phyloP scores from a whole-genome alignment of 179 eudicot species.

The Carnegiea gigantea region DNA sequence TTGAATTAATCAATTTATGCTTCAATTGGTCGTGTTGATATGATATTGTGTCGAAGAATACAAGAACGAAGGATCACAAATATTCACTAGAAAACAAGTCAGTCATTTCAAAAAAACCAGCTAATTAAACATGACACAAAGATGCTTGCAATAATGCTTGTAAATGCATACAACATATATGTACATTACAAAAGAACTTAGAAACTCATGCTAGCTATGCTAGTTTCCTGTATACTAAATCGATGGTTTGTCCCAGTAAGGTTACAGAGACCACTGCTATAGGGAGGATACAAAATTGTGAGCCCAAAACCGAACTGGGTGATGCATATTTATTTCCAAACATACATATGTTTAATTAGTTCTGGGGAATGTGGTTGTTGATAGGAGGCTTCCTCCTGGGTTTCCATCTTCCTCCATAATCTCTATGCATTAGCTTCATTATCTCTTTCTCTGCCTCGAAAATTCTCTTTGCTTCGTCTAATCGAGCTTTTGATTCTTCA shows the following conservation, averaged over 20 bases:
- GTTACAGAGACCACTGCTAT: neutral
- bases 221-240: neutral
- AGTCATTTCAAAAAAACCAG: too few species aligned
- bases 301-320: constrained; percentile 1
- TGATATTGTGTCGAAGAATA: too few species aligned
- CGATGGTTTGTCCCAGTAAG: neutral
- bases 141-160: too few species aligned
- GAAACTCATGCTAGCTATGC: neutral
- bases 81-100: too few species aligned
- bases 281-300: constrained; percentile 13
- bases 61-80: too few species aligned
- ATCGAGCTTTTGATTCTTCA: neutral
- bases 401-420: constrained; percentile 33
- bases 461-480: constrained; percentile 27
- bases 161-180: neutral
- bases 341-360: constrained; percentile 11
- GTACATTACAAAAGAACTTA: neutral
- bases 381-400: constrained; percentile 55
- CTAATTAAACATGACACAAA: too few species aligned
- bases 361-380: constrained; percentile 47
- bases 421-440: constrained; percentile 48
- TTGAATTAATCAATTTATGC: too few species aligned
- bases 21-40: neutral
- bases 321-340: neutral
- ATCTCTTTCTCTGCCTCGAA: constrained; percentile 47